Evolutionary conservation across 495 filamentous ascomycete genomes (phyloP).

Genomic region (Opeltia flavorubescens): DNA sequence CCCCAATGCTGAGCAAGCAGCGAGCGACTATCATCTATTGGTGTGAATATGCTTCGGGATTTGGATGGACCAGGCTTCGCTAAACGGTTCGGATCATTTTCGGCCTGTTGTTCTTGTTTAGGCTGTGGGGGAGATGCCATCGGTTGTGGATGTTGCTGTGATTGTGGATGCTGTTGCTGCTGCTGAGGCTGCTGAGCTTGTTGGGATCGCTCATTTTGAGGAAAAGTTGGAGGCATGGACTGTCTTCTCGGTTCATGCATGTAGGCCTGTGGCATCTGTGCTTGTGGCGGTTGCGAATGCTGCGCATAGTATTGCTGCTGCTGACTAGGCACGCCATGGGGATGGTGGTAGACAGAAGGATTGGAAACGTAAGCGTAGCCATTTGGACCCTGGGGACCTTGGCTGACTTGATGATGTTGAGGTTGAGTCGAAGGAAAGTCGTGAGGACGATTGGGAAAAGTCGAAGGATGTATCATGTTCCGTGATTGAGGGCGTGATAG

Average conservation of each 20-base stretch:
- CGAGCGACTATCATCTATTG: slow-evolving; percentile 84
- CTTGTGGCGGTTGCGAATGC: slow-evolving; percentile 31
- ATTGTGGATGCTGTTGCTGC: slow-evolving; percentile 33
- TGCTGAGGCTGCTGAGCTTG: slow-evolving; percentile 19
- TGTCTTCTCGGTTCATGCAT: slow-evolving; percentile 53
- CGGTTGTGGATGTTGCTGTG: slow-evolving; percentile 24
- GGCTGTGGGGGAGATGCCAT: slow-evolving; percentile 27
- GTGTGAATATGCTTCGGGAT: slow-evolving; percentile 89
- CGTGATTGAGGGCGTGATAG: slow-evolving; percentile 70
- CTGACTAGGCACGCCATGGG: slow-evolving; percentile 32
- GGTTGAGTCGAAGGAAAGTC: slow-evolving; percentile 42
- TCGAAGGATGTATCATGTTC: slow-evolving; percentile 60
- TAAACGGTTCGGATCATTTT: slow-evolving; percentile 37
- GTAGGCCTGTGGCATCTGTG: slow-evolving; percentile 49
- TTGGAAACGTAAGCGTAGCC: slow-evolving; percentile 77
- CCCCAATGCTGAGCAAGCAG: slow-evolving; percentile 79
- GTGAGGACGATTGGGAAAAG: slow-evolving; percentile 15
- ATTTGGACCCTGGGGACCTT: slow-evolving; percentile 30
- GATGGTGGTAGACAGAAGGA: slow-evolving; percentile 72
- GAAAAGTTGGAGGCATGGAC: slow-evolving; percentile 43
- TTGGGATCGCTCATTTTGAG: slow-evolving; percentile 20
- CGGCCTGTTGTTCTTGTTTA: slow-evolving; percentile 26
- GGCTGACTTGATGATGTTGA: slow-evolving; percentile 31
- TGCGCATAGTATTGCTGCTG: slow-evolving; percentile 30
- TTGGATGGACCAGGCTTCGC: slow-evolving; percentile 64